Conservation (phyloP, 1,139 yeast species). For the Pichia terricola region DNA sequence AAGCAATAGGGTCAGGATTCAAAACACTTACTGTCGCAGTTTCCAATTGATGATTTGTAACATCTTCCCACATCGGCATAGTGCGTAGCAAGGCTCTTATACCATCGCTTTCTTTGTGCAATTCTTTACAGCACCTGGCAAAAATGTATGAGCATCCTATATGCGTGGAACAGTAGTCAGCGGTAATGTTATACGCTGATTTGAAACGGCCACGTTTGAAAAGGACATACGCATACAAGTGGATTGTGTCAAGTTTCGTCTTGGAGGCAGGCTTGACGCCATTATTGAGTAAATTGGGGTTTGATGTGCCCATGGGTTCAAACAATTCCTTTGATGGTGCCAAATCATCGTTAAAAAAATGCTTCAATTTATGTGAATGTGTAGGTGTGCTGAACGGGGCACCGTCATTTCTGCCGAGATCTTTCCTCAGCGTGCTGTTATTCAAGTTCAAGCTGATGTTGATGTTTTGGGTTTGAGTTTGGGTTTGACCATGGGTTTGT, state of each 20-base stretch:
- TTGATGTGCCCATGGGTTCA: too few species aligned
- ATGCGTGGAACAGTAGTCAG: constrained; percentile 33
- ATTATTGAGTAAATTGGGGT: too few species aligned
- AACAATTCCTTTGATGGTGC: too few species aligned
- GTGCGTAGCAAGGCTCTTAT: constrained; percentile 45
- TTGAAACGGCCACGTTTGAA: constrained; percentile 47
- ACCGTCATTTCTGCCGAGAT: too few species aligned
- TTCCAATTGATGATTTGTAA: constrained; percentile 1
- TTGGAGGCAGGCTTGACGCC: background rate
- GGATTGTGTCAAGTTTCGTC: constrained; percentile 41
- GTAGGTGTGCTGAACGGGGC: too few species aligned
- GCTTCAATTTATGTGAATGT: too few species aligned
- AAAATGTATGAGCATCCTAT: constrained; percentile 65
- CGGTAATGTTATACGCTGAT: constrained; percentile 46
- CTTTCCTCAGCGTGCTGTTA: too few species aligned
- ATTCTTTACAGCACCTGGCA: constrained; percentile 53
- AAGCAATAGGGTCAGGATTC: constrained; percentile 56
- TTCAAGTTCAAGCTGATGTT: too few species aligned
- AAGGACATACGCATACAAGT: constrained; percentile 56
- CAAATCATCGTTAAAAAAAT: too few species aligned
- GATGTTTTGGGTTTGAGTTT: too few species aligned
- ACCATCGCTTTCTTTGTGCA: constrained; percentile 55
- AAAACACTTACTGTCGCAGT: constrained; percentile 14
- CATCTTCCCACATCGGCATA: constrained; percentile 25
- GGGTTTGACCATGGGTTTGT: too few species aligned